phyloP scores from a whole-genome alignment of 306 rosid genomes.

The Pyrus pyrifolia region DNA sequence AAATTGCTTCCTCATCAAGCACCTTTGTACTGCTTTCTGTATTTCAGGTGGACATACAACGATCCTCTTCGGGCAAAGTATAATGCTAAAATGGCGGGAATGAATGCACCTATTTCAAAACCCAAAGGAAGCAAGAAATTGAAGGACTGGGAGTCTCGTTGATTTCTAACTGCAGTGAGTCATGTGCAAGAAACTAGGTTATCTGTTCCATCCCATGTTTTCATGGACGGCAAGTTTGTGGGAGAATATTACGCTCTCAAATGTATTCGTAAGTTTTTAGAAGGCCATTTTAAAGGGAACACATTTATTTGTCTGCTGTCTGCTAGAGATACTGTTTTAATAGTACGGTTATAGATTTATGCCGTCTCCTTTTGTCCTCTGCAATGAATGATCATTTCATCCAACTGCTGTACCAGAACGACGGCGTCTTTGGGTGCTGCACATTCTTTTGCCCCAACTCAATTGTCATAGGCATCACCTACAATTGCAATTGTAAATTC shows the following conservation, averaged over 20 bases:
- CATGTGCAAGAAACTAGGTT: background rate
- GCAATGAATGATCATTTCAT: background rate
- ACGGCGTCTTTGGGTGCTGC: constrained; percentile 16
- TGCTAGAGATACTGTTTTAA: too few species aligned
- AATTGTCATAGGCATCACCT: constrained; percentile 22
- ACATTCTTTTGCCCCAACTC: constrained; percentile 16
- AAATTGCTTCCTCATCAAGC: background rate
- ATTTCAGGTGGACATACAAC: constrained; percentile 89
- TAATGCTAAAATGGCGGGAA: constrained; percentile 88
- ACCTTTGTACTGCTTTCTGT: background rate
- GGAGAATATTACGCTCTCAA: too few species aligned
- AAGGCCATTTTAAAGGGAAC: too few species aligned
- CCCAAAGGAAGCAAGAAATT: constrained; percentile 94
- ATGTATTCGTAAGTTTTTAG: too few species aligned
- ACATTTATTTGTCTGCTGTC: background rate
- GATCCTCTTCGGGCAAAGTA: constrained; percentile 97
- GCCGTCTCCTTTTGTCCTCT: background rate
- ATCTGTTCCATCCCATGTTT: background rate
- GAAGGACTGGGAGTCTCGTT: constrained; percentile 78
- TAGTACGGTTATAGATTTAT: too few species aligned
- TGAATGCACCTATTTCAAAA: constrained; percentile 59
- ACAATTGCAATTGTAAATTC: background rate
- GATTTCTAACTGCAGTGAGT: constrained; percentile 13
- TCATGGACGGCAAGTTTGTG: background rate
- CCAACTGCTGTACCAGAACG: background rate